A percentile compares a stretch with the other conserved stretches of the same genome.
These are phyloP conservation scores for Russula foetens DNA, from an alignment of 768 basidiomycete genomes.

Conservation along the genomic window DNA sequence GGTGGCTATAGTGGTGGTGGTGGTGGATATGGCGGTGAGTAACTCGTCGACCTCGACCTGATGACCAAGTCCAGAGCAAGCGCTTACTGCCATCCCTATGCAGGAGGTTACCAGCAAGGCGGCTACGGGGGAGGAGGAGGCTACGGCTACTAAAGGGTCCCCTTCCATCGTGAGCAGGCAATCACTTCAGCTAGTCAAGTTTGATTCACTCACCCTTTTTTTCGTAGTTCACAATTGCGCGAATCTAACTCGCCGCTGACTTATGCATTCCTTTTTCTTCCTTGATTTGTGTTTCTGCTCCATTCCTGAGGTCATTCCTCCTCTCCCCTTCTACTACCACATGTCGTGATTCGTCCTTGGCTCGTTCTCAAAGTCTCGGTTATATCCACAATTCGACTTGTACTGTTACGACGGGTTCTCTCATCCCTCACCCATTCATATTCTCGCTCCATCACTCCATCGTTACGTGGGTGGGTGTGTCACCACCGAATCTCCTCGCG, in stretches of 20 bases:
- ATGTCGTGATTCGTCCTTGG: conserved; percentile 34
- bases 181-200: too few relatives aligned
- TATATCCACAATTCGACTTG: conserved; percentile 35
- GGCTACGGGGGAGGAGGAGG: neutral
- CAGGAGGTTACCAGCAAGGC: neutral
- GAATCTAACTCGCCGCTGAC: neutral
- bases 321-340: conserved; percentile 32
- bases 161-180: neutral
- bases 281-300: conserved; percentile 9
- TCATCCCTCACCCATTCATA: neutral
- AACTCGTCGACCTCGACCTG: too few relatives aligned
- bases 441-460: conserved; percentile 11
- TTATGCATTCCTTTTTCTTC: conserved; percentile 11
- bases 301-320: conserved; percentile 16
- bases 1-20: conserved; percentile 29
- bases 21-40: conserved; percentile 23
- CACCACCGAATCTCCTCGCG: neutral
- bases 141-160: conserved; percentile 19
- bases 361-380: conserved; percentile 33
- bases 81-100: too few relatives aligned
- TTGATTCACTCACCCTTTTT: neutral
- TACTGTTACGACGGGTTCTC: too few relatives aligned
- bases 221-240: neutral
- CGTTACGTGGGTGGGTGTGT: conserved; percentile 20
- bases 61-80: too few relatives aligned